These are phyloP conservation scores for Chytriomyces confervae DNA, from an alignment of 192 early-diverging fungal genomes.

Conservation along the genomic window DNA sequence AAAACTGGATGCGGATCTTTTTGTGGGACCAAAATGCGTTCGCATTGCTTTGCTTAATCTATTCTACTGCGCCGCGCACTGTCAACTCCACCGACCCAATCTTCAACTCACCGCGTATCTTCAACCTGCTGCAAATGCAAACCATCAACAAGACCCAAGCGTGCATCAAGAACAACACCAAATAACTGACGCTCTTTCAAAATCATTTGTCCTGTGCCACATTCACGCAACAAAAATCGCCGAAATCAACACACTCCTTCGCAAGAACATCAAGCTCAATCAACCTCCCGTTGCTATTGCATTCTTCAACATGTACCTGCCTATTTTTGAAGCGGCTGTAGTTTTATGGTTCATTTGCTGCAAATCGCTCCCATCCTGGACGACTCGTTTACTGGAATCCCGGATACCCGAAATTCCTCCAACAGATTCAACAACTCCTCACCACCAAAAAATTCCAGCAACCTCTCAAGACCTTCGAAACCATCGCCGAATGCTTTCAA, in stretches of 20 bases:
- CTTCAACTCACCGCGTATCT: neutral
- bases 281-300: neutral
- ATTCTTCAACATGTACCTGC: neutral
- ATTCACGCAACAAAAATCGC: neutral
- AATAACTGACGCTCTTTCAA: neutral
- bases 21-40: neutral
- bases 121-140: neutral
- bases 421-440: neutral
- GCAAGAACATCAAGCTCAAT: neutral
- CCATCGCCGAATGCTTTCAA: neutral
- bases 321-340: conserved; percentile 12
- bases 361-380: neutral
- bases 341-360: conserved; percentile 21
- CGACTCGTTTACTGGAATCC: neutral
- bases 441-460: neutral
- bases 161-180: neutral
- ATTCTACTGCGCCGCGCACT: neutral
- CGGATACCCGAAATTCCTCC: neutral
- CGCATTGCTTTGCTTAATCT: conserved; percentile 2
- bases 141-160: too few relatives aligned
- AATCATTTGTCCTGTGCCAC: neutral
- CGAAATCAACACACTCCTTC: neutral
- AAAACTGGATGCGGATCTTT: neutral
- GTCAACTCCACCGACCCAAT: conserved; percentile 10
- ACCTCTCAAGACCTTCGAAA: neutral